A percentile compares a stretch with the other conserved stretches of the same genome.
phyloP scores from a whole-genome alignment of 1,284 basidiomycete species.

The Tilletia horrida region DNA sequence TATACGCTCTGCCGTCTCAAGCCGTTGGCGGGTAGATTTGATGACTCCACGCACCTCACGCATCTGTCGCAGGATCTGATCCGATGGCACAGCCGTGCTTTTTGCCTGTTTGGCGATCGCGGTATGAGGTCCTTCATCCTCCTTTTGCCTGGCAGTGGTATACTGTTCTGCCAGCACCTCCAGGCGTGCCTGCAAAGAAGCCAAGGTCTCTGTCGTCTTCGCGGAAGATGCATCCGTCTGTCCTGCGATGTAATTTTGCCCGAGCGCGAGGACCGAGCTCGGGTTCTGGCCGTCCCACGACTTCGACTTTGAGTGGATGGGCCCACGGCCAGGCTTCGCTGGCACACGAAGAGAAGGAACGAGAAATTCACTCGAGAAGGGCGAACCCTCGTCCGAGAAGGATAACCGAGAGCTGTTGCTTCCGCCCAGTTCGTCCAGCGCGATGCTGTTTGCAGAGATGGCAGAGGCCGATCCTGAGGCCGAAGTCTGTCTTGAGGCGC shows the following conservation, averaged over 20 bases:
- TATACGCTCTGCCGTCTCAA: neutral
- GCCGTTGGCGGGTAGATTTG: neutral
- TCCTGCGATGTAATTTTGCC: neutral
- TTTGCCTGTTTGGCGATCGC: no score
- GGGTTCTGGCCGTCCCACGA: slow-evolving; percentile 36
- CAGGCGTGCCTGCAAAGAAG: neutral
- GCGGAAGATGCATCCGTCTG: neutral
- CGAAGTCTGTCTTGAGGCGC: slow-evolving; percentile 1
- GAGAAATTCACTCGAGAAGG: slow-evolving; percentile 24
- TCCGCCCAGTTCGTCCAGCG: slow-evolving; percentile 22
- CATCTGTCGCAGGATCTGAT: neutral
- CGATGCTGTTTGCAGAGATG: slow-evolving; percentile 23
- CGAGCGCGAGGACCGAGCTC: neutral
- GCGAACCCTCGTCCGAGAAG: slow-evolving; percentile 14
- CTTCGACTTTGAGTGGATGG: slow-evolving; percentile 17
- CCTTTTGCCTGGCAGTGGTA: neutral
- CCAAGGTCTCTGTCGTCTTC: neutral
- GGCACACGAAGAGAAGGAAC: slow-evolving; percentile 3
- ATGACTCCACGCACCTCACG: slow-evolving; percentile 4
- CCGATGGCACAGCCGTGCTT: neutral
- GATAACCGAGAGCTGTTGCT: no score
- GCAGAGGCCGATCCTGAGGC: slow-evolving; percentile 19
- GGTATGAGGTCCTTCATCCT: neutral
- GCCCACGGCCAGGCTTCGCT: slow-evolving; percentile 32
- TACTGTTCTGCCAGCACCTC: neutral